Percentiles rank a stretch among this genome's conserved stretches.
phyloP scores from a whole-genome alignment of 768 basidiomycete species.

The Suillus variegatus region DNA sequence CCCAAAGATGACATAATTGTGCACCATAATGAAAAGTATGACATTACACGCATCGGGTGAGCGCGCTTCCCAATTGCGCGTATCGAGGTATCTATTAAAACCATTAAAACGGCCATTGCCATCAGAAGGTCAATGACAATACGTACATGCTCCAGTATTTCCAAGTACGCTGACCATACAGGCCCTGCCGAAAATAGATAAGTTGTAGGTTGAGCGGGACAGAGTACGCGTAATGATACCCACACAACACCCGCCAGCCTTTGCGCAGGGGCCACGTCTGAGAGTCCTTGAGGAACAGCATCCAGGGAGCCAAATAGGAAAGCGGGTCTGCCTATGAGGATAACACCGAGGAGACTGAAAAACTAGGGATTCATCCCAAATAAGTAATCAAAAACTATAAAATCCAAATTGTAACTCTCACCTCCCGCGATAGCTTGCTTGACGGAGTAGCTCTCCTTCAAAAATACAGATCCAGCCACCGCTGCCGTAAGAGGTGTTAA shows the following conservation, averaged over 20 bases:
- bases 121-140: too few relatives aligned
- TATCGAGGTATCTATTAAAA: slow-evolving; percentile 45
- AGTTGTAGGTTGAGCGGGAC: not conserved
- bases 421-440: slow-evolving; percentile 58
- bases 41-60: slow-evolving; percentile 70
- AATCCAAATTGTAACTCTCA: slow-evolving; percentile 20
- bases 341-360: slow-evolving; percentile 72
- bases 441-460: slow-evolving; percentile 60
- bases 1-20: slow-evolving; percentile 29
- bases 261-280: slow-evolving; percentile 29
- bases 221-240: not conserved
- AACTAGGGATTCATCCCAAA: slow-evolving; percentile 34
- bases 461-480: slow-evolving; percentile 58
- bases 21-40: slow-evolving; percentile 64
- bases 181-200: slow-evolving; percentile 38
- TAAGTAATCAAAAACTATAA: not conserved
- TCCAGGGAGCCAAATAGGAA: slow-evolving; percentile 60
- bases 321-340: slow-evolving; percentile 79
- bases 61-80: slow-evolving; percentile 77
- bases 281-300: slow-evolving; percentile 6
- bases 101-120: not conserved
- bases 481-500: slow-evolving; percentile 68
- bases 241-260: slow-evolving; percentile 64
- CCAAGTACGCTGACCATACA: slow-evolving; percentile 57
- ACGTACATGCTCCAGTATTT: slow-evolving; percentile 68